A percentile compares a stretch with the other conserved stretches of the same genome.
Evolutionary conservation across 441 rosid species (phyloP).

Genomic region (Pelargonium australe): DNA sequence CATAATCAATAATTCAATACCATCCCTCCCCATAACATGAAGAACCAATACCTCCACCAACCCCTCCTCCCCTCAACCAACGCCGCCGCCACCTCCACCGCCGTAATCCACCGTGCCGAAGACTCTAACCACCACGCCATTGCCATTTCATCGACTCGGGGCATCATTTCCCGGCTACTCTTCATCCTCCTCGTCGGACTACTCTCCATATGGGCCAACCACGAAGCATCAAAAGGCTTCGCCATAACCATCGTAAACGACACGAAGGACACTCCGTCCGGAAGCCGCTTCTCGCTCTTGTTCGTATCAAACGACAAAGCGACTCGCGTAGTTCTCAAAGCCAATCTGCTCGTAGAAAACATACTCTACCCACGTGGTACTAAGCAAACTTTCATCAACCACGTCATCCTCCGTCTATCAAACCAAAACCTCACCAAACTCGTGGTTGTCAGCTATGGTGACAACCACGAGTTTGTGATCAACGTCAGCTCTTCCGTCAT

Average conservation of each 20-base stretch:
- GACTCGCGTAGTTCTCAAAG: conserved; percentile 31
- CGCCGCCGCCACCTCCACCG: not conserved
- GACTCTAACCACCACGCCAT: too few relatives aligned
- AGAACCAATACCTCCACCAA: conserved; percentile 27
- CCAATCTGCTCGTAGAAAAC: conserved; percentile 33
- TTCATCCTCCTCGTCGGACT: conserved; percentile 30
- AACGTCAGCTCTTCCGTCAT: conserved; percentile 31
- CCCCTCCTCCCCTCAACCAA: conserved; percentile 29
- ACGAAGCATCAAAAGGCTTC: conserved; percentile 55
- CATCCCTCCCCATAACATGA: conserved; percentile 21
- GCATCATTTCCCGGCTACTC: conserved; percentile 32
- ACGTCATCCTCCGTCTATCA: conserved; percentile 31
- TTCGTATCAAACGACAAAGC: conserved; percentile 47
- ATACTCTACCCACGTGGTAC: conserved; percentile 26
- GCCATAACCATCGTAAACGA: conserved; percentile 36
- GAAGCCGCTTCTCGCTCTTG: conserved; percentile 33
- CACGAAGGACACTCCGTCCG: conserved; percentile 25
- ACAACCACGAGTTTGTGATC: conserved; percentile 29
- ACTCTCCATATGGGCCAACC: conserved; percentile 52
- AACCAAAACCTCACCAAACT: not conserved
- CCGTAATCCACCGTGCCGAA: too few relatives aligned
- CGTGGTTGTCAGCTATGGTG: conserved; percentile 16
- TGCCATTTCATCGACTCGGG: not conserved
- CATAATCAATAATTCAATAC: not conserved
- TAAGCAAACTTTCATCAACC: conserved; percentile 18